Percentiles rank a stretch among this genome's conserved stretches.
phyloP scores from a whole-genome alignment of 2,329 filamentous ascomycete genomes.

The Podosphaera fusca region DNA sequence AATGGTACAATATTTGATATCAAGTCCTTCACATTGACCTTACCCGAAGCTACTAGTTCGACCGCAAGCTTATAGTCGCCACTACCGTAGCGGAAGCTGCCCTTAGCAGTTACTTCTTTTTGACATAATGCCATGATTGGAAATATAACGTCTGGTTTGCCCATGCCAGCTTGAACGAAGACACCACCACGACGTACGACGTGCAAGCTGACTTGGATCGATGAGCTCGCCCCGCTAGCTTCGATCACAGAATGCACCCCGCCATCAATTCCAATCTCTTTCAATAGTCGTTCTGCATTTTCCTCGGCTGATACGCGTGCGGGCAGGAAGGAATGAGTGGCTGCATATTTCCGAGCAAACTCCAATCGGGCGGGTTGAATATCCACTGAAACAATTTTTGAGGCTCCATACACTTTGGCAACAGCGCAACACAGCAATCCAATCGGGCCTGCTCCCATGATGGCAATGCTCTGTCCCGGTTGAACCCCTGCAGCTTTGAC shows the following conservation, averaged over 20 bases:
- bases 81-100: conserved; percentile 71
- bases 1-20: conserved; percentile 62
- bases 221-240: conserved; percentile 55
- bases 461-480: conserved; percentile 55
- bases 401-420: conserved; percentile 64
- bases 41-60: conserved; percentile 47
- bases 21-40: conserved; percentile 61
- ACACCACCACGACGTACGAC: conserved; percentile 46
- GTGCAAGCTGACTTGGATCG: conserved; percentile 53
- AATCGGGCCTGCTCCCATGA: conserved; percentile 74
- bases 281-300: conserved; percentile 47
- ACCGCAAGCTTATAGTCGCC: conserved; percentile 67
- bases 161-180: conserved; percentile 80
- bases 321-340: conserved; percentile 47
- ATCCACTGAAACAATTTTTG: conserved; percentile 67
- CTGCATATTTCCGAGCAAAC: conserved; percentile 51
- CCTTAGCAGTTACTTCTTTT: conserved; percentile 72
- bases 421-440: conserved; percentile 75
- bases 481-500: conserved; percentile 47
- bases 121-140: conserved; percentile 76
- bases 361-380: conserved; percentile 59
- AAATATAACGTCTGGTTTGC: conserved; percentile 66
- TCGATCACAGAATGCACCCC: conserved; percentile 65
- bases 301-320: conserved; percentile 40
- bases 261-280: conserved; percentile 34